Base-by-base conservation (phyloP, 108 stramenopile species). In the Stephanodiscus minutulus region DNA sequence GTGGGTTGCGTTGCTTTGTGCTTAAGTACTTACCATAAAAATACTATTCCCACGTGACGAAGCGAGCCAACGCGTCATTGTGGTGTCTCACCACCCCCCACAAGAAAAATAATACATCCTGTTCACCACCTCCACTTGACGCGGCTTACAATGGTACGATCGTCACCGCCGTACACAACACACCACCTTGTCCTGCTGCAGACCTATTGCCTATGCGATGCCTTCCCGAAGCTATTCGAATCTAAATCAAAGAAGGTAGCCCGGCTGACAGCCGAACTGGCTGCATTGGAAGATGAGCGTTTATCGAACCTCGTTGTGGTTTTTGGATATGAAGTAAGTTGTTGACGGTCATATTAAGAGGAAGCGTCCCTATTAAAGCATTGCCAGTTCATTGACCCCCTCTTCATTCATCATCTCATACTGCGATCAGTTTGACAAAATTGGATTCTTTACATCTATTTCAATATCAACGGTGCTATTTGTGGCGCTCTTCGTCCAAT, bases 171-270 rank as follows among this genome's bases (percentile, higher is more conserved):
- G 15, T 18, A 17, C 31, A 35, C 3, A 29, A 36, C 13, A 15
- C 31, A 58, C 28, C 35, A 36, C 15, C 35, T 36, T 35, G 15
- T 37, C 15, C 57, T 58, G 11, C 33, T 58, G 25, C 36, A 37
- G 57, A 37, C 35, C 18, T 33, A 36, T 37, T 36, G 57, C 28
- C 13, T 58, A 37, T 58, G 57, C 35, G 57, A 58, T 58, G 57
- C 57, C 31, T 58, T 58, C 52, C 64, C 74, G 10, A 55, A 53
- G 48, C 3, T 75, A 61, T 75, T 75, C 37, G 74, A 75, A 53
- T 53, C 66, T 43, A 75, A 75, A 36, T 44, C 66, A 43, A 47
- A 57, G 25, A 75, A 62, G 48, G 66, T 66, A 22, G 76, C 68
- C 25, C 68, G 76, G 22, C 29, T 77, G 47, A 60, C 62, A 0